Base-by-base conservation (phyloP, 2,329 filamentous ascomycete genomes). In the Shiraia sp. region DNA sequence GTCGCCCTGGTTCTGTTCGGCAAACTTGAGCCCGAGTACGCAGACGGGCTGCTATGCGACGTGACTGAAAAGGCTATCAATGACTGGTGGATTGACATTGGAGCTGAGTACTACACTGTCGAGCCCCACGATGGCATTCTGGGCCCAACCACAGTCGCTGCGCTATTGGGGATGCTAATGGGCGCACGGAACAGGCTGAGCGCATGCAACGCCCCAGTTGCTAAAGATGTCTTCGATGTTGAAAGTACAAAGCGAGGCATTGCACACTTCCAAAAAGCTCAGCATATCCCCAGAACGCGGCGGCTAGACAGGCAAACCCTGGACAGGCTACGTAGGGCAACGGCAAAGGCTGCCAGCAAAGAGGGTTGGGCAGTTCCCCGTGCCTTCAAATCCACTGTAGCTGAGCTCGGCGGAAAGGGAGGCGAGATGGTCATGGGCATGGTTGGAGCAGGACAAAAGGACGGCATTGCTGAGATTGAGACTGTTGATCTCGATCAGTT, bases 361-460 rank as follows among this genome's bases (percentile, higher is more conserved):
- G 90, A 96, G 63, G 87, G 87, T 2, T 96, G 92, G 89, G 87
- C 86, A 12, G 88, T 95, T n/a, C 88, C 90, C 36, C 86, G 89
- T 60, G 91, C 92, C 13, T 90, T 99, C 59, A 97, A 97, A 66
- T 95, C 90, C 3, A 96, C 92, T 0, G 88, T 97, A 32, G 90
- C 88, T 13, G 93, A 96, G 69, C 82, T 99, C 27, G 90, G 90
- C 54, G 92, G 93, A 10, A 96, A 96, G 66, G 86, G 92, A 38
- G 91, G 91, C 33, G 92, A 96, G 67, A 88, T 96, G 72, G 86
- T 96, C 32, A 90, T 95, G 76, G 91, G 90, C n/a, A 95, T 95
- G 77, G 90, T 96, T 5, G 87, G 87, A 17, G 72, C 75, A 24
- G 84, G 86, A 33, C 90, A 95, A 56, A 95, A 95, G 69, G 89